Conservation (phyloP, 306 rosid genomes). For the Amphicarpaea edgeworthii region DNA sequence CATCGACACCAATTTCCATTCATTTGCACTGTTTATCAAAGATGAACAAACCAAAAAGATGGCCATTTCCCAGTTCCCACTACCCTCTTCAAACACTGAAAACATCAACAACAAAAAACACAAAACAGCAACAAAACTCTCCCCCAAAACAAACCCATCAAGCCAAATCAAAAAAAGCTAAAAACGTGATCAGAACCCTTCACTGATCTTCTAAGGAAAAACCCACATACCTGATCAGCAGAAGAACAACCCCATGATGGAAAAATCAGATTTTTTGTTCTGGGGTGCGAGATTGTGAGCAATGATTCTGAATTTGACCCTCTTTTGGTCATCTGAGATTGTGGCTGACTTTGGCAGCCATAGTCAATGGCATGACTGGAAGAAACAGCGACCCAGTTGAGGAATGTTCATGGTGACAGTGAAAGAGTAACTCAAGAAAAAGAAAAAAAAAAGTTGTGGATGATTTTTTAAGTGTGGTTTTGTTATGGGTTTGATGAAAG, state of each 20-base stretch:
- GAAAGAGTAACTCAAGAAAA: not conserved
- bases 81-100: conserved; percentile 32
- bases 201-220: not conserved
- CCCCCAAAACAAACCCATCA: conserved; percentile 32
- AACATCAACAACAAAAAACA: conserved; percentile 4
- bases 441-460: too few species aligned
- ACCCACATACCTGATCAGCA: conserved; percentile 55
- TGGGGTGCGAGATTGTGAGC: not conserved
- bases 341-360: not conserved
- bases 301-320: conserved; percentile 23
- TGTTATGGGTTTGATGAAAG: conserved; percentile 40
- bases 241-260: conserved; percentile 20
- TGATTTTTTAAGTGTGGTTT: too few species aligned
- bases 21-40: not conserved
- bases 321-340: not conserved
- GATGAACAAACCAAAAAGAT: conserved; percentile 16
- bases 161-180: conserved; percentile 21
- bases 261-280: conserved; percentile 9
- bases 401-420: not conserved
- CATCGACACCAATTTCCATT: conserved; percentile 20
- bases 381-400: conserved; percentile 37
- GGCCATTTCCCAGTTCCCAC: not conserved
- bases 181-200: conserved; percentile 13
- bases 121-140: conserved; percentile 13
- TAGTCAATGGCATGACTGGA: conserved; percentile 38